Evolutionary conservation across 164 flowering plant species (phyloP), one percentile per base, ranked within the genome.

Genomic region (Piper betle): DNA sequence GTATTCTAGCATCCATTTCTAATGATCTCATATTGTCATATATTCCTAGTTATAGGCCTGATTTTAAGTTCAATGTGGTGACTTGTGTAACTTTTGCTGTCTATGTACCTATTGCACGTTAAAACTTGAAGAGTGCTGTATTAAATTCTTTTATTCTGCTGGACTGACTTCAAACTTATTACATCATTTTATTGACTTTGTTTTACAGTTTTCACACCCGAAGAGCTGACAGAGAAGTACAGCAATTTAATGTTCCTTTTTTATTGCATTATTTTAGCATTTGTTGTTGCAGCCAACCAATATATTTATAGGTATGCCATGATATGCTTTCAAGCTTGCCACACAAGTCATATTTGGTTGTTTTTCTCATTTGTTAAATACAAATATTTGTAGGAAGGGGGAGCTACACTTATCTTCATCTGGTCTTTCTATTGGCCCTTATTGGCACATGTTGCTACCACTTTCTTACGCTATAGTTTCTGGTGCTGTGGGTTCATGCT

Each of bases 401-500:
- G 96, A 86, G 71, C 71, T 80, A 59, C 68, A 84, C 66, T 59
- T 83, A 60, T 71, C 88, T 66, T 67, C 75, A 64, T 72, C 85
- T 62, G 89, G 85, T 64, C 84, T 78, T 52, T 89, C 88, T 16
- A 72, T 83, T 62, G 74, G 77, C 67, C 72, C 84, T 9, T 86
- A 86, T 69, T 93, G 99, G 99, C 77, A 75, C 39, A 74, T 84
- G 86, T 73, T 88, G 68, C 84, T 93, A 66, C 99, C 99, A 16
- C 83, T 88, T 65, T 93, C 99, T 12, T 93, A 88, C 78, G 96
- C 99, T 60, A 64, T 75, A 50, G 99, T 93, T 73, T 93, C 99
- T 41, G 97, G 97, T 64, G 96, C 97, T 60, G 76, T 90, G 19
- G 99, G 99, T 55, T 93, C 99, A 63, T 93, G 85, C 73, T 93